A percentile compares a stretch with the other conserved stretches of the same genome.
Evolutionary conservation across 192 early-diverging fungal species (phyloP).

Genomic region (Umbelopsis ramanniana): DNA sequence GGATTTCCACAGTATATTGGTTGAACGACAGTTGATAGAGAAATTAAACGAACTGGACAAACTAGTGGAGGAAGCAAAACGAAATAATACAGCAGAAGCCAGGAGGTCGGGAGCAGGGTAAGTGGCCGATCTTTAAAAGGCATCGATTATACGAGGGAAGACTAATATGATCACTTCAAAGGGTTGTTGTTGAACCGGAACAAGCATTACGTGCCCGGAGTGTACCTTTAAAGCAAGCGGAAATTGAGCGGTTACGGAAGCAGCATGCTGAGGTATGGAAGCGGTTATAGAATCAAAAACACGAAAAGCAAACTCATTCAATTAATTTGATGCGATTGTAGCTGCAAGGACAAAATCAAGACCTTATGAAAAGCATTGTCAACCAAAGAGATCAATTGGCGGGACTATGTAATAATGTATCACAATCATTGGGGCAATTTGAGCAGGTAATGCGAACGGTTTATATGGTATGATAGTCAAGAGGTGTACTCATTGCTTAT

Average conservation of each 20-base stretch:
- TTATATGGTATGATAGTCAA: not conserved
- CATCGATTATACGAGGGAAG: not conserved
- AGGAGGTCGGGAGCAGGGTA: not conserved
- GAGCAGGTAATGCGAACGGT: not conserved
- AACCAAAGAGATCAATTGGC: slow-evolving; percentile 9
- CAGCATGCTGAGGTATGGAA: slow-evolving; percentile 3
- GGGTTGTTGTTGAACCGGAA: slow-evolving; percentile 4
- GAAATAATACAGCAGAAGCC: not conserved
- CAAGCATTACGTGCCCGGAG: not conserved
- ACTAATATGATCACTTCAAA: not conserved
- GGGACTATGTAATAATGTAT: not conserved
- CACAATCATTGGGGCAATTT: slow-evolving; percentile 1
- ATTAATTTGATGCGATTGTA: not conserved
- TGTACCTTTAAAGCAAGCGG: not conserved
- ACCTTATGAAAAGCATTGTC: not conserved
- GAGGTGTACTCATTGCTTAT: not conserved
- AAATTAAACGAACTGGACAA: slow-evolving; percentile 15
- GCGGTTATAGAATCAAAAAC: too few species aligned
- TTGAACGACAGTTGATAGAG: not conserved
- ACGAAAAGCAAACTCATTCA: too few species aligned
- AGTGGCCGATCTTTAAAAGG: not conserved
- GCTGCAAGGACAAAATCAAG: slow-evolving; percentile 6
- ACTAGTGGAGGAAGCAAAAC: slow-evolving; percentile 2
- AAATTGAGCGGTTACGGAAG: not conserved
- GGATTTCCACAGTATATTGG: not conserved